phyloP scores from a whole-genome alignment of 2,329 filamentous ascomycete species.

The Fusarium nelsonii region DNA sequence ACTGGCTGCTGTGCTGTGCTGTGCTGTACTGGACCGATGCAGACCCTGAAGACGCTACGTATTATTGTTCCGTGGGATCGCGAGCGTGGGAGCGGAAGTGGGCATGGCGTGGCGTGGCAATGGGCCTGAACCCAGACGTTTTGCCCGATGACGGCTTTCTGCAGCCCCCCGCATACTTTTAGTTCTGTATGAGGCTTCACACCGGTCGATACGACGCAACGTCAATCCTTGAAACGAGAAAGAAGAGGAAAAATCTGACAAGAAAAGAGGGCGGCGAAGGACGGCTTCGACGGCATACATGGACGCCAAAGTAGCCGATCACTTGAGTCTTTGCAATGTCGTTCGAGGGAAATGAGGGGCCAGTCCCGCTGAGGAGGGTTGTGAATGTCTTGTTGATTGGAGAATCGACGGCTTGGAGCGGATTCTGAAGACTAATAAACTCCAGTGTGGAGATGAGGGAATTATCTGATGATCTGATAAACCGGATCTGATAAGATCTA shows the following conservation, averaged over 20 bases:
- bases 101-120: conserved; percentile 4
- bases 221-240: conserved; percentile 21
- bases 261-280: conserved; percentile 16
- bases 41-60: conserved; percentile 32
- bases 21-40: conserved; percentile 21
- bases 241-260: conserved; percentile 26
- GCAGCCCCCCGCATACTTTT: conserved; percentile 13
- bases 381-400: conserved; percentile 29
- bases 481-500: conserved; percentile 59
- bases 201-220: conserved; percentile 21
- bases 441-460: conserved; percentile 55
- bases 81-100: conserved; percentile 5
- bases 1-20: conserved; percentile 13
- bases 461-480: conserved; percentile 70
- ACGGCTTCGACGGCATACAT: conserved; percentile 28
- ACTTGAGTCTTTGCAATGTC: conserved; percentile 21
- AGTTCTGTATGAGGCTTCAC: conserved; percentile 8
- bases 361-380: conserved; percentile 26
- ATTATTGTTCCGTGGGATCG: conserved; percentile 24
- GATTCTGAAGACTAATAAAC: conserved; percentile 19
- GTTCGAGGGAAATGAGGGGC: conserved; percentile 31
- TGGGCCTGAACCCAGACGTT: conserved; percentile 19
- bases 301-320: conserved; percentile 38
- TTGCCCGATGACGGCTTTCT: conserved; percentile 42
- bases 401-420: conserved; percentile 15